Conservation (phyloP, 2,329 filamentous ascomycete genomes). For the Tolypocladium sp. region DNA sequence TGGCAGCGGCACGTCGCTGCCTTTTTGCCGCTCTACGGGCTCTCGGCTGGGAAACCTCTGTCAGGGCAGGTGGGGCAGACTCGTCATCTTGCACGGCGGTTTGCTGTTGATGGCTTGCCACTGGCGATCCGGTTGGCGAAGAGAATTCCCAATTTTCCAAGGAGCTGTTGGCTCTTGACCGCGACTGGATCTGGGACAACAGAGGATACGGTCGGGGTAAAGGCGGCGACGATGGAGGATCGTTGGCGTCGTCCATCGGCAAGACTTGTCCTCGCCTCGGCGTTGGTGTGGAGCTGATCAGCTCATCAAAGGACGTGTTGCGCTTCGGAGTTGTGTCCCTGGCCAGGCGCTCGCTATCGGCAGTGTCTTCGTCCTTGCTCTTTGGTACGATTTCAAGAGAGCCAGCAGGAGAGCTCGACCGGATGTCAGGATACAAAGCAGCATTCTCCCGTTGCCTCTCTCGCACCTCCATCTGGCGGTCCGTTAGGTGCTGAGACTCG, state of each 20-base stretch:
- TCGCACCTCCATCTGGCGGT: slow-evolving; percentile 68
- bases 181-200: slow-evolving; percentile 40
- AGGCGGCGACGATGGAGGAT: slow-evolving; percentile 50
- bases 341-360: slow-evolving; percentile 10
- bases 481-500: slow-evolving; percentile 69
- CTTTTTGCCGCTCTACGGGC: slow-evolving; percentile 8
- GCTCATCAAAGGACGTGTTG: slow-evolving; percentile 35
- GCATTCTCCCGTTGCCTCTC: slow-evolving; percentile 61
- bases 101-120: slow-evolving; percentile 17
- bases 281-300: slow-evolving; percentile 51
- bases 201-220: slow-evolving; percentile 44
- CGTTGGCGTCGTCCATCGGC: slow-evolving; percentile 39
- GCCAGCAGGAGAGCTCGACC: slow-evolving; percentile 34
- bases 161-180: slow-evolving; percentile 25
- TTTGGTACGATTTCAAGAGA: slow-evolving; percentile 11
- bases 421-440: slow-evolving; percentile 59
- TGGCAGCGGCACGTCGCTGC: slow-evolving; percentile 2
- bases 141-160: slow-evolving; percentile 44
- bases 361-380: slow-evolving; percentile 4
- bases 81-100: slow-evolving; percentile 6
- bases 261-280: slow-evolving; percentile 45
- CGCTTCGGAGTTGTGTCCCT: slow-evolving; percentile 37
- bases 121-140: slow-evolving; percentile 46
- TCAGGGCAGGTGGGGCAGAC: slow-evolving; percentile 5
- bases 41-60: slow-evolving; percentile 5